A percentile compares a stretch with the other conserved stretches of the same genome.
These are phyloP conservation scores for Penicillium coffeae DNA, from an alignment of 495 filamentous ascomycete species.

Conservation along the genomic window DNA sequence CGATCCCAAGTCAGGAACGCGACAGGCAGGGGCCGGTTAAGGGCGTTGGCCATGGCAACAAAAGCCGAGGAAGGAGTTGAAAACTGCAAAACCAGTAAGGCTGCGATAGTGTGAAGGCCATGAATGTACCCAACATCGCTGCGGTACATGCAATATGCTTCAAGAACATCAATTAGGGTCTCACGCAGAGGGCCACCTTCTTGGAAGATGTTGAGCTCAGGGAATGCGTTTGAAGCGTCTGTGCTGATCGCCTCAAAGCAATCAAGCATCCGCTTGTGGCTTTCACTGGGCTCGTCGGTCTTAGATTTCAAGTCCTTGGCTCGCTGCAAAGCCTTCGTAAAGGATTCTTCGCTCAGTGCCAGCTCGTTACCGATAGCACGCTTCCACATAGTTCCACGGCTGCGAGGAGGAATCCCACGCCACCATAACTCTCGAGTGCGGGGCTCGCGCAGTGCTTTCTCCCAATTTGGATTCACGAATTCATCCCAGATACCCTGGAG, in stretches of 20 bases:
- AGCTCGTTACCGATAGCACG: constrained; percentile 88
- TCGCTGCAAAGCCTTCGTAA: constrained; percentile 70
- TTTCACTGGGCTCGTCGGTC: constrained; percentile 43
- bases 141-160: constrained; percentile 91
- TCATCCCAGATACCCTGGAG: constrained; percentile 80
- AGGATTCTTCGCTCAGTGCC: constrained; percentile 69
- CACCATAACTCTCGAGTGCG: constrained; percentile 90
- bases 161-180: constrained; percentile 72
- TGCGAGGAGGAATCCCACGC: constrained; percentile 78
- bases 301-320: constrained; percentile 61
- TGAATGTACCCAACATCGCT: constrained; percentile 87
- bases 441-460: constrained; percentile 64
- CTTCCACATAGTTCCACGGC: constrained; percentile 79
- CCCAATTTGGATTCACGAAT: constrained; percentile 83
- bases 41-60: constrained; percentile 75
- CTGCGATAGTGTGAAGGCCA: constrained; percentile 83
- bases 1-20: constrained; percentile 81
- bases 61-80: constrained; percentile 70
- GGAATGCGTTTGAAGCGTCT: constrained; percentile 70
- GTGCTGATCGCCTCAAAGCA: constrained; percentile 67
- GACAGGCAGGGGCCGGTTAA: constrained; percentile 84
- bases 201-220: constrained; percentile 82
- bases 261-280: constrained; percentile 44
- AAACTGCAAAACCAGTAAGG: constrained; percentile 80
- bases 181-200: constrained; percentile 70